phyloP scores from a whole-genome alignment of 164 flowering plant genomes.

The Aristolochia californica region DNA sequence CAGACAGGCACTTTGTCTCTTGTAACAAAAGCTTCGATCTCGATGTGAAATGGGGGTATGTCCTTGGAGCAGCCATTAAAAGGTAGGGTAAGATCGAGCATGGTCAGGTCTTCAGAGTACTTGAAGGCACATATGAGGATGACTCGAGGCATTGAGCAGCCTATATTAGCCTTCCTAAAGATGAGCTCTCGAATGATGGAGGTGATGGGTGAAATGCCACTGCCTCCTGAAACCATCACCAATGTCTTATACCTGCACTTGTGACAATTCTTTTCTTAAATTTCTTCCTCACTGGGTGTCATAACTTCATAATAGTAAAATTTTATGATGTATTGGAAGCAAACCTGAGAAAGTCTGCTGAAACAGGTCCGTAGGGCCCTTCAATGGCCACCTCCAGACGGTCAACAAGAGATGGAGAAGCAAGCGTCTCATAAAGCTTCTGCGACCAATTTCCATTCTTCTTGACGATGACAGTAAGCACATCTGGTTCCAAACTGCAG shows the following conservation, averaged over 20 bases:
- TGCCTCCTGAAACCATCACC: constrained; percentile 81
- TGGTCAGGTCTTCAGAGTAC: constrained; percentile 44
- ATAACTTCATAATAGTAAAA: no score
- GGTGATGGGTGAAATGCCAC: constrained; percentile 75
- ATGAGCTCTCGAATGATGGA: constrained; percentile 62
- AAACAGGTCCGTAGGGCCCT: constrained; percentile 85
- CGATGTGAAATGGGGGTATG: constrained; percentile 31
- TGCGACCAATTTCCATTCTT: constrained; percentile 58
- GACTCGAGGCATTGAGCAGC: constrained; percentile 32
- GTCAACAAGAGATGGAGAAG: constrained; percentile 27
- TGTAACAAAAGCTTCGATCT: constrained; percentile 50
- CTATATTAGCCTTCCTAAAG: constrained; percentile 13
- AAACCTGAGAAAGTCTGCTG: constrained; percentile 53
- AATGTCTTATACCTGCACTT: constrained; percentile 54
- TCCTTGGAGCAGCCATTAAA: constrained; percentile 20
- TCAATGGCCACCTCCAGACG: constrained; percentile 59
- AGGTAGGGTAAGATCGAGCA: constrained; percentile 67
- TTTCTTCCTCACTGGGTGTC: no score
- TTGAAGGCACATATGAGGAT: constrained; percentile 48
- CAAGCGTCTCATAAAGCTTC: constrained; percentile 42
- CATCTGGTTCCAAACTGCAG: constrained; percentile 45
- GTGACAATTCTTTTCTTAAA: no score
- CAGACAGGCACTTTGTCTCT: constrained; percentile 35
- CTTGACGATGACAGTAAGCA: constrained; percentile 43
- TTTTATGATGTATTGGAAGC: no score